Conservation (phyloP, 1,139 yeast species). For the Pichia sp. region DNA sequence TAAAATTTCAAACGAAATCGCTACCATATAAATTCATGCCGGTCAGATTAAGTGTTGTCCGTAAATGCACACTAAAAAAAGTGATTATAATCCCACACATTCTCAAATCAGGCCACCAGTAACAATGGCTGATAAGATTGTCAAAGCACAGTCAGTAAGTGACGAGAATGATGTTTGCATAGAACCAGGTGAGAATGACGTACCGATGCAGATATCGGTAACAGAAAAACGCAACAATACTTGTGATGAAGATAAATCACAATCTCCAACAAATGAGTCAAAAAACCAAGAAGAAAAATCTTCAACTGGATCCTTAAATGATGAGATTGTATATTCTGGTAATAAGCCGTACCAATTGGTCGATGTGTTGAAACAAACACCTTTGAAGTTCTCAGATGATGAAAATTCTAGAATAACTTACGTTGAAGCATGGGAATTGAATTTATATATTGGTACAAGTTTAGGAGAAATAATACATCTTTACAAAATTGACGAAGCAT, state of each 20-base stretch:
- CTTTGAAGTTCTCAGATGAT: conserved; percentile 22
- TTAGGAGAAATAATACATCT: conserved; percentile 69
- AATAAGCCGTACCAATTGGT: conserved; percentile 28
- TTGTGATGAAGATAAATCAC: neutral
- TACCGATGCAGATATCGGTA: no score
- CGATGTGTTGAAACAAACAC: conserved; percentile 24
- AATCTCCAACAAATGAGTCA: neutral
- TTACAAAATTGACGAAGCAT: conserved; percentile 54
- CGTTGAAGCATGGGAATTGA: conserved; percentile 52
- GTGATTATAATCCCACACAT: no score
- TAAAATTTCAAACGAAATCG: no score
- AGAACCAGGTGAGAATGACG: no score
- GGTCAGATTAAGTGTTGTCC: no score
- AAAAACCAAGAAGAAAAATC: neutral
- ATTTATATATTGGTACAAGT: conserved; percentile 71
- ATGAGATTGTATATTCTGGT: conserved; percentile 8
- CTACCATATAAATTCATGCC: no score
- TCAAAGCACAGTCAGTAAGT: no score
- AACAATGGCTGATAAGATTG: no score
- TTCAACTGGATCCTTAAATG: neutral
- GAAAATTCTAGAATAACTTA: conserved; percentile 35
- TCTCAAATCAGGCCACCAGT: no score
- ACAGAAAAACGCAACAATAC: no score
- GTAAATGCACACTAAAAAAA: no score
- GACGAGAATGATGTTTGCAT: no score